A percentile compares a stretch with the other conserved stretches of the same genome.
phyloP scores from a whole-genome alignment of 2,329 filamentous ascomycete genomes.

The Keithomyces neogunnii region DNA sequence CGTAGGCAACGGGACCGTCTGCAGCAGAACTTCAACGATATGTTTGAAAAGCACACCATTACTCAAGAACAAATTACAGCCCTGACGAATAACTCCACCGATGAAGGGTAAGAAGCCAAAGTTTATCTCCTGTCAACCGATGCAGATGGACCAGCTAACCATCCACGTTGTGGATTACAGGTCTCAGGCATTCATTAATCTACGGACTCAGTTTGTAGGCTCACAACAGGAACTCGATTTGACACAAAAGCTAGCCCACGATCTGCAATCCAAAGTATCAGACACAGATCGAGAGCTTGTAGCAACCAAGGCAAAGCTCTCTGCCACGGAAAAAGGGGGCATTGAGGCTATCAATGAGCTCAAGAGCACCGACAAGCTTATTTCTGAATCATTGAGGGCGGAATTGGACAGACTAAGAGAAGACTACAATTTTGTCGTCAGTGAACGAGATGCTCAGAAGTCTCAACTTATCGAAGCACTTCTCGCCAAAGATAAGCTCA shows the following conservation, averaged over 20 bases:
- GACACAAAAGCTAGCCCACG: conserved; percentile 31
- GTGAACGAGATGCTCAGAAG: conserved; percentile 49
- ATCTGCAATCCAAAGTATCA: conserved; percentile 39
- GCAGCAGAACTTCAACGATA: conserved; percentile 45
- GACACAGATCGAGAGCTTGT: conserved; percentile 49
- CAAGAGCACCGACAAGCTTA: conserved; percentile 50
- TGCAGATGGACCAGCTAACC: conserved; percentile 13
- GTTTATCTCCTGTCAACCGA: conserved; percentile 18
- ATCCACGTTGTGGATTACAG: conserved; percentile 42
- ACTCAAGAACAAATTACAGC: conserved; percentile 49
- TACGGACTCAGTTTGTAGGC: conserved; percentile 39
- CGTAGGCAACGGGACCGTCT: conserved; percentile 40
- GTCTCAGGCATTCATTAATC: conserved; percentile 41
- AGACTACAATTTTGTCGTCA: conserved; percentile 38
- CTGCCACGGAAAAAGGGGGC: conserved; percentile 45
- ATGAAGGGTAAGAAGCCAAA: conserved; percentile 44
- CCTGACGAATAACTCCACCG: conserved; percentile 40
- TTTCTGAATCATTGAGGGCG: conserved; percentile 48
- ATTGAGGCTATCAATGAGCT: conserved; percentile 47
- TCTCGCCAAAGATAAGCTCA: conserved; percentile 51
- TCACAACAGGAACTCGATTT: conserved; percentile 38
- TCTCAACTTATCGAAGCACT: conserved; percentile 52
- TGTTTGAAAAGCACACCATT: conserved; percentile 50
- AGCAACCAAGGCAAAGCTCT: conserved; percentile 43
- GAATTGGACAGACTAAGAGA: conserved; percentile 49